phyloP scores from a whole-genome alignment of 164 flowering plant genomes.

The Stephania japonica region DNA sequence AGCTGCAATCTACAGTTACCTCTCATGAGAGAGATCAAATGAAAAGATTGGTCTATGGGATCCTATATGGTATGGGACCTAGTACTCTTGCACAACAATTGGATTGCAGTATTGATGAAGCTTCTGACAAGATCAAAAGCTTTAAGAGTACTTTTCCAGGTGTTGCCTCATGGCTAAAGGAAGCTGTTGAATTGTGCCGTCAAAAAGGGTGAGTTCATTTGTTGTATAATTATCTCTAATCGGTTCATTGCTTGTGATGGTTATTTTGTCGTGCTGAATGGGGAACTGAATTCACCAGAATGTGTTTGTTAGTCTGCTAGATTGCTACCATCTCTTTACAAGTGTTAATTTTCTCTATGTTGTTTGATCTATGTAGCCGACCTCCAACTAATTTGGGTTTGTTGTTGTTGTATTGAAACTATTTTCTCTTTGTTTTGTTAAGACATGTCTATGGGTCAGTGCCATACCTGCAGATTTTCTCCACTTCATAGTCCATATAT shows the following conservation, averaged over 20 bases:
- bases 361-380: too few relatives aligned
- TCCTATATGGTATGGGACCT: conserved; percentile 98
- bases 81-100: conserved; percentile 78
- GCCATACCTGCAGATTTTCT: too few relatives aligned
- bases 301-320: not conserved
- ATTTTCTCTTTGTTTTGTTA: too few relatives aligned
- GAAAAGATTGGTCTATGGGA: conserved; percentile 89
- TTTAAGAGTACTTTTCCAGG: conserved; percentile 84
- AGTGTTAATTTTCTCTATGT: not conserved
- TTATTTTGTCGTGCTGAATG: too few relatives aligned
- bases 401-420: too few relatives aligned
- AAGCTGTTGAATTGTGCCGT: conserved; percentile 65
- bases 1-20: conserved; percentile 43
- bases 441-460: too few relatives aligned
- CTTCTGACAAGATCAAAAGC: conserved; percentile 69
- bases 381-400: too few relatives aligned
- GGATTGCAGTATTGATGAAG: conserved; percentile 71
- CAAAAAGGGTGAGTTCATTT: conserved; percentile 62
- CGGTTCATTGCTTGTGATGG: not conserved
- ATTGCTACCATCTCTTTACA: too few relatives aligned
- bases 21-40: conserved; percentile 76
- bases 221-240: not conserved
- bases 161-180: conserved; percentile 87
- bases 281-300: not conserved
- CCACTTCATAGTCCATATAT: too few relatives aligned